Evolutionary conservation across 192 early-diverging fungal species (phyloP).

Genomic region (Nowakowskiella sp.): DNA sequence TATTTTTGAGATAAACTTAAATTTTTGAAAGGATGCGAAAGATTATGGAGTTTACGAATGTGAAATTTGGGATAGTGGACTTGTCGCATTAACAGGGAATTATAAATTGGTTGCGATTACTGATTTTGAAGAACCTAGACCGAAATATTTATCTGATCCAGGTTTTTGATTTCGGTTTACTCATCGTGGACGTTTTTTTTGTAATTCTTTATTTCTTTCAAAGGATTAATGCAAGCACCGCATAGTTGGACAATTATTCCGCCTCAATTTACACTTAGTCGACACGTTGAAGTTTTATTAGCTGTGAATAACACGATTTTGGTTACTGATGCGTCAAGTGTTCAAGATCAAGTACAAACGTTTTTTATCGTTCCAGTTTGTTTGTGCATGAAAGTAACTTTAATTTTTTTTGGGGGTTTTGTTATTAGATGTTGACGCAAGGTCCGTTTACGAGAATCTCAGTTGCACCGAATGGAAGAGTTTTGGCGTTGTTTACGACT

Average conservation of each 20-base stretch:
- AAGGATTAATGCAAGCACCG: constrained; percentile 57
- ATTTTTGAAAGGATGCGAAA: constrained; percentile 62
- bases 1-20: not conserved
- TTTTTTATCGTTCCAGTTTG: not conserved
- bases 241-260: constrained; percentile 84
- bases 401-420: not conserved
- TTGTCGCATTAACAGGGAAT: constrained; percentile 85
- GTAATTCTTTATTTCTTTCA: not conserved
- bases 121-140: constrained; percentile 79
- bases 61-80: constrained; percentile 81
- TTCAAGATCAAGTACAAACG: constrained; percentile 75
- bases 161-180: constrained; percentile 17
- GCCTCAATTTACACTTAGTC: constrained; percentile 75
- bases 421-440: constrained; percentile 58
- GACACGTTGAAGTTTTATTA: constrained; percentile 84
- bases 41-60: constrained; percentile 75
- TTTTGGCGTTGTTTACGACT: constrained; percentile 74
- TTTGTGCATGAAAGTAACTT: not conserved
- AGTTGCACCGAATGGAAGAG: constrained; percentile 91
- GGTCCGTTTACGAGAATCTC: constrained; percentile 86
- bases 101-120: constrained; percentile 73
- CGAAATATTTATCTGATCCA: constrained; percentile 63
- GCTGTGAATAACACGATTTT: constrained; percentile 69
- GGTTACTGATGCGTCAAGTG: constrained; percentile 69
- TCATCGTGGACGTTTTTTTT: constrained; percentile 8